phyloP scores from a whole-genome alignment of 306 rosid species.

The Cicer bijugum region DNA sequence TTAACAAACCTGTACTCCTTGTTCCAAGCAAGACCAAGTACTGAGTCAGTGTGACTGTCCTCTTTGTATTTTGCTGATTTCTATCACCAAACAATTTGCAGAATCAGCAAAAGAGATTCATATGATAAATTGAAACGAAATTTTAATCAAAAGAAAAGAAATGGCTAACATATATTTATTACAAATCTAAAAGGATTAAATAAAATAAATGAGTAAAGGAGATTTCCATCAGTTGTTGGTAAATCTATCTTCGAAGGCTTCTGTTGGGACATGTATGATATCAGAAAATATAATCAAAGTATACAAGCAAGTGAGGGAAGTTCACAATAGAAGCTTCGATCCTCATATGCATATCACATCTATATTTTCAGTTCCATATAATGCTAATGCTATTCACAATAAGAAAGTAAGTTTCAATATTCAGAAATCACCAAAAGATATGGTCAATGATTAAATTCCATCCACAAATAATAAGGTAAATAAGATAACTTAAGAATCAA shows the following conservation, averaged over 20 bases:
- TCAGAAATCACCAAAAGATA: slow-evolving; percentile 11
- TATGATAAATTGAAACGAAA: background rate
- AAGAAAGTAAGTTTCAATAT: background rate
- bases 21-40: slow-evolving; percentile 97
- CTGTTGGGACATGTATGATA: background rate
- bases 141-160: slow-evolving; percentile 25
- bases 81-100: slow-evolving; percentile 50
- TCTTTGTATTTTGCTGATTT: slow-evolving; percentile 70
- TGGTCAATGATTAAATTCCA: background rate
- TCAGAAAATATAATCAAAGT: slow-evolving; percentile 32
- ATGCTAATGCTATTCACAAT: background rate
- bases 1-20: slow-evolving; percentile 74
- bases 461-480: background rate
- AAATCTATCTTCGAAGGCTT: slow-evolving; percentile 6
- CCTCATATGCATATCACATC: slow-evolving; percentile 24
- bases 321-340: slow-evolving; percentile 2
- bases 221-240: background rate
- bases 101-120: slow-evolving; percentile 42
- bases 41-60: slow-evolving; percentile 84
- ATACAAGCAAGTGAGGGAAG: slow-evolving; percentile 3
- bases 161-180: background rate
- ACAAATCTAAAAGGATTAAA: background rate
- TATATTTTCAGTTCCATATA: slow-evolving; percentile 6
- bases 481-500: slow-evolving; percentile 18
- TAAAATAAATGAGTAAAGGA: slow-evolving; percentile 28